Conservation (phyloP, 2,329 filamentous ascomycete species). For the Cladosporium sp. region DNA sequence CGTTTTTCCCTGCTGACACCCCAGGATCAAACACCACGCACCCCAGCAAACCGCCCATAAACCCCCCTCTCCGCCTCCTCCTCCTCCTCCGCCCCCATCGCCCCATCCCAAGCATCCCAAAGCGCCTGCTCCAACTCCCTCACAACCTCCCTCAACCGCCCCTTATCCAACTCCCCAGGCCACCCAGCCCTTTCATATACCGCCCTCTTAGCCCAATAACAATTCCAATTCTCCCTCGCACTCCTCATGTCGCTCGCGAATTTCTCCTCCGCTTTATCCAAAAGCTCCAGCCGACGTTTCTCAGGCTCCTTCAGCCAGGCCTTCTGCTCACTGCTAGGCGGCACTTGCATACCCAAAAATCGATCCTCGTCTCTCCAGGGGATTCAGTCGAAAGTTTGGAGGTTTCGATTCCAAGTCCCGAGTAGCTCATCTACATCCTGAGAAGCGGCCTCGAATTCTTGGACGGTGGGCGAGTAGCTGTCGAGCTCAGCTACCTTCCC, state of each 20-base stretch:
- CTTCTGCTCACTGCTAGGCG: background rate
- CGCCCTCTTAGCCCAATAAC: background rate
- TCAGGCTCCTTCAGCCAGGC: background rate
- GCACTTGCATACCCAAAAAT: background rate
- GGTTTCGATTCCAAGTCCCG: background rate
- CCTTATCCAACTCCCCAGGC: background rate
- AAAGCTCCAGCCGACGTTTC: background rate
- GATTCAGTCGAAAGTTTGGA: background rate
- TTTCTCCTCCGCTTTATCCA: background rate
- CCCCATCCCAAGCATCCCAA: background rate
- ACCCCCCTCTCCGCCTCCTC: background rate
- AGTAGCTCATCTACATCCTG: background rate
- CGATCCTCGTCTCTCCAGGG: background rate
- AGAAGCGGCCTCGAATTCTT: background rate
- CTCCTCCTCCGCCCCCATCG: background rate
- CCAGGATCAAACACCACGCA: background rate
- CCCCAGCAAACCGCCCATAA: background rate
- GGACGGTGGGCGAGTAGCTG: background rate
- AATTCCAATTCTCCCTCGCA: background rate
- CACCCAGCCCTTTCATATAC: background rate
- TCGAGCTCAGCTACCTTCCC: background rate
- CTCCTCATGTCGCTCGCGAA: background rate
- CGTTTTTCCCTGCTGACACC: no score
- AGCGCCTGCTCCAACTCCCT: background rate
- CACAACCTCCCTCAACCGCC: background rate